A percentile compares a stretch with the other conserved stretches of the same genome.
These are phyloP conservation scores for Geoglossum cookeanum DNA, from an alignment of 2,329 filamentous ascomycete genomes.

Conservation along the genomic window DNA sequence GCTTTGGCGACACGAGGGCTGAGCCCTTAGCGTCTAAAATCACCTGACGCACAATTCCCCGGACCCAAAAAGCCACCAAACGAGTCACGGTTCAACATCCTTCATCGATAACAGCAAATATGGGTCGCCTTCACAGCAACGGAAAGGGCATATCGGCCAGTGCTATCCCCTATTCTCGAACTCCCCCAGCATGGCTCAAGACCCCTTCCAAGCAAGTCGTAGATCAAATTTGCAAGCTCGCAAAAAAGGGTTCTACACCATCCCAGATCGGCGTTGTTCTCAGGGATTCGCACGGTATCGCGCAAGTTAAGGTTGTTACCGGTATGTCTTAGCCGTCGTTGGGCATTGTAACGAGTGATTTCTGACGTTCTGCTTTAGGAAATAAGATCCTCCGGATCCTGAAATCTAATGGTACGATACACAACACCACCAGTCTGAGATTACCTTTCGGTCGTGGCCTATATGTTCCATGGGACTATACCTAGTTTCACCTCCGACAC, in stretches of 20 bases:
- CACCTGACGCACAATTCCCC: background rate
- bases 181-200: constrained; percentile 89
- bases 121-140: constrained; percentile 98
- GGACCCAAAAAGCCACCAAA: background rate
- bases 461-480: background rate
- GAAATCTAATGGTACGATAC: constrained; percentile 89
- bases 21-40: background rate
- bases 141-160: constrained; percentile 98
- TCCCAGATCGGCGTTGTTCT: constrained; percentile 98
- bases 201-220: constrained; percentile 96
- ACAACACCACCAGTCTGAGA: constrained; percentile 37
- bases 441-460: background rate
- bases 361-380: constrained; percentile 36
- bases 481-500: constrained; percentile 16
- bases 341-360: background rate
- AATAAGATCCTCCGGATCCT: constrained; percentile 99
- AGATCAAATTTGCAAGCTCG: constrained; percentile 98
- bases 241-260: constrained; percentile 95
- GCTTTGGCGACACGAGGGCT: background rate
- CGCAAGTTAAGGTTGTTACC: constrained; percentile 94
- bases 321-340: constrained; percentile 38
- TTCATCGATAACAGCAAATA: constrained; percentile 30
- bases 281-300: constrained; percentile 93
- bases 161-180: constrained; percentile 91
- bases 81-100: constrained; percentile 5